A percentile compares a stretch with the other conserved stretches of the same genome.
Evolutionary conservation across 352 stramenopile species (phyloP).

Genomic region (Phytophthora megakarya): DNA sequence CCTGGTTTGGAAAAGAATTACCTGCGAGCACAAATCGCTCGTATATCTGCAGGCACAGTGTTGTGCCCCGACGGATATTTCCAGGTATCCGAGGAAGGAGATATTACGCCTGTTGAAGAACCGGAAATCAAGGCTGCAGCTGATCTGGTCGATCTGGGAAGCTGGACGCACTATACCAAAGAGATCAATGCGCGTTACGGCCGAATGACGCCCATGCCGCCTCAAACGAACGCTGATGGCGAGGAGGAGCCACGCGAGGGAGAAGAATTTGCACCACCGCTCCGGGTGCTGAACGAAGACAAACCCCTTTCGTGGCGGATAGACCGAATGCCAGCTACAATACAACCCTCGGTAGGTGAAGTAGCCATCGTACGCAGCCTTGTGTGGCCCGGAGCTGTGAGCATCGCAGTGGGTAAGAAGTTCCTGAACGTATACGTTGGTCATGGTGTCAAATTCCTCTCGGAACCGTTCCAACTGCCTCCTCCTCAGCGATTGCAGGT

Average conservation of each 20-base stretch:
- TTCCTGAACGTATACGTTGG: constrained; percentile 92
- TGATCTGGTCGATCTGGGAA: constrained; percentile 71
- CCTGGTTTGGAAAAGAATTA: constrained; percentile 87
- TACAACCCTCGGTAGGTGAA: constrained; percentile 63
- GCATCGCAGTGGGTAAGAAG: constrained; percentile 84
- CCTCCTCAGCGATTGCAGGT: constrained; percentile 54
- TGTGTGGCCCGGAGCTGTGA: constrained; percentile 86
- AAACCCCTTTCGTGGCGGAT: constrained; percentile 72
- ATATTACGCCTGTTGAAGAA: constrained; percentile 70
- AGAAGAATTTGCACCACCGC: constrained; percentile 64
- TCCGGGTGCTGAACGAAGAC: constrained; percentile 73
- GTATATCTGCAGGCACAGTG: constrained; percentile 81
- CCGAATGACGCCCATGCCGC: constrained; percentile 68
- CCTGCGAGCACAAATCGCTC: constrained; percentile 89
- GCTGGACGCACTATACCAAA: constrained; percentile 89
- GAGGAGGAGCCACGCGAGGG: constrained; percentile 72
- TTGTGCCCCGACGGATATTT: constrained; percentile 89
- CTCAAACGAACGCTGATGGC: constrained; percentile 72
- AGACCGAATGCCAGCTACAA: constrained; percentile 66
- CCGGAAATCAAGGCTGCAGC: constrained; percentile 75
- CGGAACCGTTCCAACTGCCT: constrained; percentile 62
- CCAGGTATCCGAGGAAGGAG: constrained; percentile 68
- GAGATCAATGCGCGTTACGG: constrained; percentile 88
- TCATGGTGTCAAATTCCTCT: constrained; percentile 77
- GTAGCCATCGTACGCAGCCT: constrained; percentile 76